Conservation (phyloP, 2,329 filamentous ascomycete species). For the Teratosphaeria gauchensis region DNA sequence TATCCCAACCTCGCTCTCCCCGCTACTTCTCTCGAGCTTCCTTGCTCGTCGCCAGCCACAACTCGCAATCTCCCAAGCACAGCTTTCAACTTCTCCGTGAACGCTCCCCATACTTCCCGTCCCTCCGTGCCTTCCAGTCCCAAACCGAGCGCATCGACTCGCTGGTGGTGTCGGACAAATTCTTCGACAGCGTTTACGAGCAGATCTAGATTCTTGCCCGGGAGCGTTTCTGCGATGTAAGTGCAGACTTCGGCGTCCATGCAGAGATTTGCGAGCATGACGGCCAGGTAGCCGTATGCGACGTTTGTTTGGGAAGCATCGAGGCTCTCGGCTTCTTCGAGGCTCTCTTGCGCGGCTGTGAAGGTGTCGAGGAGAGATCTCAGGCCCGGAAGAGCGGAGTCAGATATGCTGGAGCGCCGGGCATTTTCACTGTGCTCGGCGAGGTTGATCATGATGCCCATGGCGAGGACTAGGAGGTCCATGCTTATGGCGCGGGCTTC, state of each 20-base stretch:
- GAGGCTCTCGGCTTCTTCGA: conserved; percentile 53
- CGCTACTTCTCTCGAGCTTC: neutral
- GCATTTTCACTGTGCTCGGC: conserved; percentile 77
- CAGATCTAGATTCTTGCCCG: conserved; percentile 37
- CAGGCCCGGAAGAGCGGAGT: conserved; percentile 11
- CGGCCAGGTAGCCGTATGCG: conserved; percentile 73
- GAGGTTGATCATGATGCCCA: conserved; percentile 81
- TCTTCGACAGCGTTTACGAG: conserved; percentile 51
- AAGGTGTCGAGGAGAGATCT: conserved; percentile 19
- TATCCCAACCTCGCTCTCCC: too few species aligned
- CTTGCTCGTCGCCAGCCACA: conserved; percentile 3
- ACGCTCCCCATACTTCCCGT: conserved; percentile 36
- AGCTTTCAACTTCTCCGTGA: conserved; percentile 44
- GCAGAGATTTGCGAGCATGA: conserved; percentile 74
- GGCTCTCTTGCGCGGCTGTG: conserved; percentile 16
- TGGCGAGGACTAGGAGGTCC: conserved; percentile 64
- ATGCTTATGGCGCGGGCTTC: conserved; percentile 45
- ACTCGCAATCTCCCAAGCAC: conserved; percentile 34
- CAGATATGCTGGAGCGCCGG: too few species aligned
- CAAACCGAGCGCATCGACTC: conserved; percentile 41
- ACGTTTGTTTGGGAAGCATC: conserved; percentile 69
- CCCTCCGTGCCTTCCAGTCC: conserved; percentile 38
- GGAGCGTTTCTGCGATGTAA: conserved; percentile 27
- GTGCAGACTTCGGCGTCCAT: conserved; percentile 41
- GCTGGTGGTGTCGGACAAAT: conserved; percentile 51